These are phyloP conservation scores for Globisporangium barbulae DNA, from an alignment of 352 stramenopile genomes.

Conservation along the genomic window DNA sequence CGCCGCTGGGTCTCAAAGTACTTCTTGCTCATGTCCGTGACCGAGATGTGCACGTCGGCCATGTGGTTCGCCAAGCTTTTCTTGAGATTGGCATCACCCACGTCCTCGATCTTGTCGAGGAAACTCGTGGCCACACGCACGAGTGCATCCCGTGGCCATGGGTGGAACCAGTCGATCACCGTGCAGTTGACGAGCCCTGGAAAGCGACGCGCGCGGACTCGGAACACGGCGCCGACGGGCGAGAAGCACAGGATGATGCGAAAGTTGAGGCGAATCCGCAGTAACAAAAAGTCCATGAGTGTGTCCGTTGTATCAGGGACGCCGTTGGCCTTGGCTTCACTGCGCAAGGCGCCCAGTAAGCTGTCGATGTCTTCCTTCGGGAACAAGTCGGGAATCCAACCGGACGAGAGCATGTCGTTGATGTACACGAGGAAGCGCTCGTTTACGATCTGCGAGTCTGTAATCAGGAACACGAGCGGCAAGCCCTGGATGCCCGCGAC, in stretches of 20 bases:
- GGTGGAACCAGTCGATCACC: slow-evolving; percentile 98
- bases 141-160: slow-evolving; percentile 95
- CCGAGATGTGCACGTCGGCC: slow-evolving; percentile 96
- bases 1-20: slow-evolving; percentile 95
- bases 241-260: slow-evolving; percentile 98
- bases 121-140: slow-evolving; percentile 96
- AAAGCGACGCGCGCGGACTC: slow-evolving; percentile 94
- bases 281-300: slow-evolving; percentile 95
- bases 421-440: slow-evolving; percentile 99
- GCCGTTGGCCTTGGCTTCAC: slow-evolving; percentile 94
- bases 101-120: slow-evolving; percentile 94
- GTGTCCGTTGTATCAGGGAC: slow-evolving; percentile 92
- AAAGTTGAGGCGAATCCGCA: slow-evolving; percentile 93
- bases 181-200: slow-evolving; percentile 97
- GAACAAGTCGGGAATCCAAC: slow-evolving; percentile 97
- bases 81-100: slow-evolving; percentile 79
- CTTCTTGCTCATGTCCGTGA: slow-evolving; percentile 93
- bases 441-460: slow-evolving; percentile 98
- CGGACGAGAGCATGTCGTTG: slow-evolving; percentile 95
- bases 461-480: slow-evolving; percentile 96
- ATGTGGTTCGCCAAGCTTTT: slow-evolving; percentile 95
- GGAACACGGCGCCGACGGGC: slow-evolving; percentile 95
- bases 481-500: slow-evolving; percentile 92
- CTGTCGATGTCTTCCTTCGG: slow-evolving; percentile 96
- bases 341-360: slow-evolving; percentile 87